Conservation (phyloP, 2,329 filamentous ascomycete species). For the Verticillium dahliae region DNA sequence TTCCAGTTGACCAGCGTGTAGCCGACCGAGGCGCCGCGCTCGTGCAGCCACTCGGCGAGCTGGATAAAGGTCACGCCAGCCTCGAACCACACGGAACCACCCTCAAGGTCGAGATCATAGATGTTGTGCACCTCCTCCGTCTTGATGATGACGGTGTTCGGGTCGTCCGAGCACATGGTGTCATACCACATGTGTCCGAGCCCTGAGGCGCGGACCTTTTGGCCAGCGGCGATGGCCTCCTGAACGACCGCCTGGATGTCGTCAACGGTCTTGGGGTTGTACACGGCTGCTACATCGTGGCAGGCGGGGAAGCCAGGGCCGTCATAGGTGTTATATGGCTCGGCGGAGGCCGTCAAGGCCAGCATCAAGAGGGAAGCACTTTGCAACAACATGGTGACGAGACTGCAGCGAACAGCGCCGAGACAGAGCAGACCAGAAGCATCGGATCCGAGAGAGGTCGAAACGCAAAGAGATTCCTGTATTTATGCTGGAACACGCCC, state of each 20-base stretch:
- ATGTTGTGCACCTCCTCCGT: slow-evolving; percentile 37
- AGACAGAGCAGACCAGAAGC: not conserved
- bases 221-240: slow-evolving; percentile 27
- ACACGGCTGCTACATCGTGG: slow-evolving; percentile 34
- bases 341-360: slow-evolving; percentile 11
- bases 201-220: slow-evolving; percentile 37
- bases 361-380: slow-evolving; percentile 14
- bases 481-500: not conserved
- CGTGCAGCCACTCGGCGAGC: slow-evolving; percentile 42
- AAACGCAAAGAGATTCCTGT: not conserved
- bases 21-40: slow-evolving; percentile 36
- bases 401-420: not conserved
- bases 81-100: slow-evolving; percentile 39
- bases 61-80: slow-evolving; percentile 45
- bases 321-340: slow-evolving; percentile 42
- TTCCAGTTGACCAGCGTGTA: slow-evolving; percentile 49
- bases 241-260: slow-evolving; percentile 35
- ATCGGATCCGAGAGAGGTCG: not conserved
- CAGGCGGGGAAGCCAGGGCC: slow-evolving; percentile 40
- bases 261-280: slow-evolving; percentile 36
- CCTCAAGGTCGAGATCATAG: slow-evolving; percentile 32
- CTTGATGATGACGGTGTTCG: slow-evolving; percentile 38
- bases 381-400: slow-evolving; percentile 1
- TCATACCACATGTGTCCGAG: slow-evolving; percentile 49
- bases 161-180: slow-evolving; percentile 43